Evolutionary conservation across 768 basidiomycete species (phyloP).

Genomic region (Aureoboletus auriporus): DNA sequence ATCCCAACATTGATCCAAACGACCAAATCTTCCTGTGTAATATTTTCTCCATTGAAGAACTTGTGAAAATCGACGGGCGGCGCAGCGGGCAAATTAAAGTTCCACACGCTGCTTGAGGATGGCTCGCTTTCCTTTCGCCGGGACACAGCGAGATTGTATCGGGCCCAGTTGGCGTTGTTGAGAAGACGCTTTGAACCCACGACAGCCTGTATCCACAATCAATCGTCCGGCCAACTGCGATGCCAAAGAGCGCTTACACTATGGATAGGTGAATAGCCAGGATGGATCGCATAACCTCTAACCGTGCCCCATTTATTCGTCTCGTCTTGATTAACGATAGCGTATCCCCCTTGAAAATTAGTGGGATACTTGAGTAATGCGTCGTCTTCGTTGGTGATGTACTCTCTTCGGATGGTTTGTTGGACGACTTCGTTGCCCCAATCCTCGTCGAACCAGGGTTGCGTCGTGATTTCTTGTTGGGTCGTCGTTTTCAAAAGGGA

Average conservation of each 20-base stretch:
- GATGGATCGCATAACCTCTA: constrained; percentile 59
- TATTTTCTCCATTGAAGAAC: constrained; percentile 61
- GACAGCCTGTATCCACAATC: constrained; percentile 38
- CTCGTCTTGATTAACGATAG: constrained; percentile 51
- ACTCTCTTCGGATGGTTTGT: constrained; percentile 45
- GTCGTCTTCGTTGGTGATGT: constrained; percentile 49
- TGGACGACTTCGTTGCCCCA: constrained; percentile 56
- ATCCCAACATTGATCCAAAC: constrained; percentile 65
- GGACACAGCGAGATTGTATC: constrained; percentile 57
- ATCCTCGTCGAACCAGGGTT: constrained; percentile 56
- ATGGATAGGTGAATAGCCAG: constrained; percentile 52
- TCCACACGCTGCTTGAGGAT: constrained; percentile 55
- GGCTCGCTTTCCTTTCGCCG: constrained; percentile 60
- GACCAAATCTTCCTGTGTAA: constrained; percentile 62
- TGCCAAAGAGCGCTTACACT: constrained; percentile 29
- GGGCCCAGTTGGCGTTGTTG: constrained; percentile 65
- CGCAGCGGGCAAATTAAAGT: constrained; percentile 54
- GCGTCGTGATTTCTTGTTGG: constrained; percentile 42
- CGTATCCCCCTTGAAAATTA: constrained; percentile 56
- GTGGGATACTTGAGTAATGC: constrained; percentile 46
- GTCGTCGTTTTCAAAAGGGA: constrained; percentile 51
- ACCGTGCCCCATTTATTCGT: constrained; percentile 55
- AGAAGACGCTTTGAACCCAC: constrained; percentile 56
- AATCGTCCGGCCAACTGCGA: neutral
- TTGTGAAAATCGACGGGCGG: constrained; percentile 57